Conservation (phyloP, 139 green algal genomes). For the Yamagishiella unicocca region DNA sequence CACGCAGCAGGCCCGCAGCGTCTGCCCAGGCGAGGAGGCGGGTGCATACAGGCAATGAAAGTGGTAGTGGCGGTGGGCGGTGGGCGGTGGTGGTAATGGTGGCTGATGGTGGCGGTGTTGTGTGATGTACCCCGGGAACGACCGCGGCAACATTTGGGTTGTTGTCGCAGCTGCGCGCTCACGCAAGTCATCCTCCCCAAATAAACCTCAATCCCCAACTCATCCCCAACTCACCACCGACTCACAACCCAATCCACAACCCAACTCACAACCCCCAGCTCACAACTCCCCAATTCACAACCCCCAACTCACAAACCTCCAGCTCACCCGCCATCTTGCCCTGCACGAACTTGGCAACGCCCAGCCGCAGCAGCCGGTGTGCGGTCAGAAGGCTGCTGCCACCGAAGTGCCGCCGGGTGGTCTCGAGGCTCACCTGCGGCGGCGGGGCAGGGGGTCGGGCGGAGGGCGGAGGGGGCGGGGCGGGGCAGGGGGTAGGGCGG, state of each 20-base stretch:
- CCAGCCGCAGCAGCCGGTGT: slow-evolving; percentile 66
- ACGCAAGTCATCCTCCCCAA: too few species aligned
- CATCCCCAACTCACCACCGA: too few species aligned
- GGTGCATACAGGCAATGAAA: too few species aligned
- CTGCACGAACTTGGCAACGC: slow-evolving; percentile 43
- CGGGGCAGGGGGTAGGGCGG: background rate
- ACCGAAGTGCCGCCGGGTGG: slow-evolving; percentile 53
- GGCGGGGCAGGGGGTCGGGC: background rate
- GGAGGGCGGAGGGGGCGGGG: background rate
- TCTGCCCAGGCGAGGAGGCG: slow-evolving; percentile 26
- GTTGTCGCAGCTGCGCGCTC: background rate
- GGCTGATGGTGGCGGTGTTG: background rate
- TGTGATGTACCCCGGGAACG: too few species aligned
- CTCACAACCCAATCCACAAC: too few species aligned
- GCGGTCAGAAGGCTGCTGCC: slow-evolving; percentile 46
- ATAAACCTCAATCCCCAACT: too few species aligned
- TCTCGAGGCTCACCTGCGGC: slow-evolving; percentile 35
- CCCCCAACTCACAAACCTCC: too few species aligned
- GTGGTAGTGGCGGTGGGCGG: too few species aligned
- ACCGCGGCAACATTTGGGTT: background rate
- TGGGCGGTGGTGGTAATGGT: too few species aligned
- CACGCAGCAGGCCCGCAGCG: slow-evolving; percentile 54
- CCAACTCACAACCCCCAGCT: too few species aligned
- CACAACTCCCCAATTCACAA: too few species aligned
- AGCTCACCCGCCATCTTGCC: slow-evolving; percentile 47